Evolutionary conservation across 495 filamentous ascomycete species (phyloP), one percentile per base, ranked within the genome.

Genomic region (Cladorrhinum samala): DNA sequence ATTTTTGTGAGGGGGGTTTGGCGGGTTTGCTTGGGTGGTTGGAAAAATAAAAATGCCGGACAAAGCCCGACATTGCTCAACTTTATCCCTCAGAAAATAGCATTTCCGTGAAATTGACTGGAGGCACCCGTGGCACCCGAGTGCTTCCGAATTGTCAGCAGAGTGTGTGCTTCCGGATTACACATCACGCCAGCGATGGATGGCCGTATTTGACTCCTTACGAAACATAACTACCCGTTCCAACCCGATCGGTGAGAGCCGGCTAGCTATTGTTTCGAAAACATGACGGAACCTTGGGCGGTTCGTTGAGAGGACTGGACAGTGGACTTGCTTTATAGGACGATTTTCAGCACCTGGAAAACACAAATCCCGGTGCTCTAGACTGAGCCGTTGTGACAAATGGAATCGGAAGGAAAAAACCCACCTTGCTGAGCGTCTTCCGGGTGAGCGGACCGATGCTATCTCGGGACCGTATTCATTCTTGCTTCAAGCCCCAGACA

Each of bases 1-100:
- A 19, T 13, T 45, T 49, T 5, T n/a, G n/a, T n/a, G n/a, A 39
- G 39, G 45, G 11, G 24, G 27, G n/a, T 49, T 47, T 47, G 37
- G 20, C 7, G 5, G 9, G 39, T 41, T n/a, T n/a, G 27, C 2
- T 48, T 38, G 30, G 13, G 23, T 16, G 40, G n/a, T 23, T 21
- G 20, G 25, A 17, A 19, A n/a, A 25, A 17, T 36, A 19, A 21
- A 17, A 20, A 52, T 55, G 7, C 53, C 57, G 52, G 56, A 36
- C 20, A 52, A 54, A 39, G 42, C 38, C 49, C 57, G 52, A 59
- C 49, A 4, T 24, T 17, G 11, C 16, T n/a, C n/a, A n/a, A n/a
- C n/a, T n/a, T 19, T 16, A n/a, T 50, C 13, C n/a, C 37, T 13
- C 17, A 50, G 30, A 20, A 37, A 5, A 24, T 44, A n/a, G 48